Conservation (phyloP, 495 filamentous ascomycete species). For the Penicillium soppii region DNA sequence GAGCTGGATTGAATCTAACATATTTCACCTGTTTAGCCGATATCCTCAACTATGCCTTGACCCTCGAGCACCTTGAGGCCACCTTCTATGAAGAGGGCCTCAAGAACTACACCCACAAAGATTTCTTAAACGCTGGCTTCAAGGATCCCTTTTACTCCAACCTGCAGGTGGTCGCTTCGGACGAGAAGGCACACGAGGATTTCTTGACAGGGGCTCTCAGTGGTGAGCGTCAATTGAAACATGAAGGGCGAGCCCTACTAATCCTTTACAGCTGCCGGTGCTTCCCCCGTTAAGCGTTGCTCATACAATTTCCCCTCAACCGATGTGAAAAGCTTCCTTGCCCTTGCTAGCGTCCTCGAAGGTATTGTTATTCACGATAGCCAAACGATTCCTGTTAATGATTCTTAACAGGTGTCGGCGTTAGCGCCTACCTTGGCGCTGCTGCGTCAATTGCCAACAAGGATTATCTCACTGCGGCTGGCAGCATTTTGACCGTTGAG, state of each 20-base stretch:
- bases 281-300: constrained; percentile 50
- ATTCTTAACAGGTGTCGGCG: constrained; percentile 49
- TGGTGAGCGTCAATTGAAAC: too few species aligned
- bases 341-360: constrained; percentile 54
- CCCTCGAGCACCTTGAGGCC: constrained; percentile 43
- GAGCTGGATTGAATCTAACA: neutral
- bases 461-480: constrained; percentile 56
- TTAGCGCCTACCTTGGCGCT: constrained; percentile 61
- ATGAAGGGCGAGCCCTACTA: constrained; percentile 33
- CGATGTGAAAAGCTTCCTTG: constrained; percentile 46
- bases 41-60: constrained; percentile 33
- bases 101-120: constrained; percentile 49
- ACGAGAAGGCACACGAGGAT: constrained; percentile 58
- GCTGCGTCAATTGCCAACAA: constrained; percentile 55
- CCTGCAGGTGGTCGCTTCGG: constrained; percentile 47
- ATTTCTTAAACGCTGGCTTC: constrained; percentile 55
- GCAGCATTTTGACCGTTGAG: constrained; percentile 61
- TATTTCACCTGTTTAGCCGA: constrained; percentile 20
- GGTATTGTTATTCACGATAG: neutral
- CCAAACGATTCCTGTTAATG: neutral
- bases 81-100: constrained; percentile 56
- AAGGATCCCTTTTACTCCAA: constrained; percentile 50
- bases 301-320: constrained; percentile 56
- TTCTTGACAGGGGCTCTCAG: constrained; percentile 55
- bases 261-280: constrained; percentile 36